Conservation (phyloP, 2,329 filamentous ascomycete species). For the Talaromyces marneffei region DNA sequence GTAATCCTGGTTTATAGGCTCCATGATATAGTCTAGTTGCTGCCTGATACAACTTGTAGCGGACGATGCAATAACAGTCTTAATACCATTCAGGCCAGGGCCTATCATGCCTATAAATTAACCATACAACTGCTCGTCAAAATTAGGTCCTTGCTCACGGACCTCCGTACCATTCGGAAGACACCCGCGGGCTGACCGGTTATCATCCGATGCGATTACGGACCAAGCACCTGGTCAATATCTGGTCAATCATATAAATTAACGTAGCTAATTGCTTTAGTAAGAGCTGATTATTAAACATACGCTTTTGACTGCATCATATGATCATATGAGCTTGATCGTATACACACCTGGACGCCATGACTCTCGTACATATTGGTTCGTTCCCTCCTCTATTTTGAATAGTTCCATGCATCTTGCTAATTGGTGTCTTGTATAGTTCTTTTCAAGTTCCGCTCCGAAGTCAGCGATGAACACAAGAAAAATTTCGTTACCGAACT, state of each 20-base stretch:
- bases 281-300: neutral
- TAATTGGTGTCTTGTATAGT: conserved; percentile 30
- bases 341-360: neutral
- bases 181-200: neutral
- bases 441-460: conserved; percentile 46
- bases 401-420: neutral
- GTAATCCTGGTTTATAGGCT: neutral
- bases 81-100: too few species aligned
- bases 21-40: neutral
- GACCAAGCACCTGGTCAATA: too few species aligned
- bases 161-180: neutral
- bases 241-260: neutral
- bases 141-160: neutral
- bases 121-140: too few species aligned
- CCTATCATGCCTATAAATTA: too few species aligned
- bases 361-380: conserved; percentile 11
- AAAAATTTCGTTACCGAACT: conserved; percentile 44
- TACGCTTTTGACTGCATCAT: neutral
- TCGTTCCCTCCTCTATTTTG: neutral
- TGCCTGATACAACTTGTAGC: neutral
- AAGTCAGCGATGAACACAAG: conserved; percentile 40
- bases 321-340: neutral
- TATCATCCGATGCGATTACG: neutral
- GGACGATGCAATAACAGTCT: too few species aligned
- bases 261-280: neutral